These are phyloP conservation scores for Macrolepiota fuliginosa DNA, from an alignment of 768 basidiomycete genomes.

Conservation along the genomic window DNA sequence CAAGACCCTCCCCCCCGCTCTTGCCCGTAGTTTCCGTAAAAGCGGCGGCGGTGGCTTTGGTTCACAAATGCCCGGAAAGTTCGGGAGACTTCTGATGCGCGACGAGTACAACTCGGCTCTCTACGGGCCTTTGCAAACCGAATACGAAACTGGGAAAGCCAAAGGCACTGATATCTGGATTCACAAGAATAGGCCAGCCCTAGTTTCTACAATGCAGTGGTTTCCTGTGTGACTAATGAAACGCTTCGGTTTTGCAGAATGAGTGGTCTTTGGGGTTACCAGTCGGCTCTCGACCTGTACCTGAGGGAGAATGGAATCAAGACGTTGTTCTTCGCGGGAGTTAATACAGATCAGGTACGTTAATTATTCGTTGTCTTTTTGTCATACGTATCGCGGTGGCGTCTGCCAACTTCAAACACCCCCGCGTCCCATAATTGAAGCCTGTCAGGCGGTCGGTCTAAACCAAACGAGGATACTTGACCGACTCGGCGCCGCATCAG, in stretches of 20 bases:
- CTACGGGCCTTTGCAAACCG: conserved; percentile 60
- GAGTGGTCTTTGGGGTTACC: conserved; percentile 66
- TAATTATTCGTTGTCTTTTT: neutral
- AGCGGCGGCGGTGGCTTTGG: conserved; percentile 51
- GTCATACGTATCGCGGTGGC: neutral
- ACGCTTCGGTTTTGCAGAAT: conserved; percentile 36
- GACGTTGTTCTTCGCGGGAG: conserved; percentile 61
- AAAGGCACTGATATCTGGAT: conserved; percentile 68
- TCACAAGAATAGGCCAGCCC: conserved; percentile 59
- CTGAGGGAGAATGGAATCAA: conserved; percentile 61
- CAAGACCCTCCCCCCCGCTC: conserved; percentile 57
- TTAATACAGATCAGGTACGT: conserved; percentile 63
- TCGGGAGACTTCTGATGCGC: conserved; percentile 59
- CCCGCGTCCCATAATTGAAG: neutral
- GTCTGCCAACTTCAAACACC: conserved; percentile 1
- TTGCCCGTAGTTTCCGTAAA: conserved; percentile 53
- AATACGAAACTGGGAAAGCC: conserved; percentile 49
- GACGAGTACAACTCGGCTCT: conserved; percentile 55
- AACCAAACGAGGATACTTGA: neutral
- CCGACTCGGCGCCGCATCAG: neutral
- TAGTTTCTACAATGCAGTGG: neutral
- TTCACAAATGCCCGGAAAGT: conserved; percentile 47
- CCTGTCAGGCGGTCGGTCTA: neutral
- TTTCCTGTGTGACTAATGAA: neutral
- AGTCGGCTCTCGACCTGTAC: conserved; percentile 60